Percentiles rank a stretch among this genome's conserved stretches.
These are phyloP conservation scores for Hemerocallis citrina DNA, from an alignment of 106 monocot species.

Conservation along the genomic window DNA sequence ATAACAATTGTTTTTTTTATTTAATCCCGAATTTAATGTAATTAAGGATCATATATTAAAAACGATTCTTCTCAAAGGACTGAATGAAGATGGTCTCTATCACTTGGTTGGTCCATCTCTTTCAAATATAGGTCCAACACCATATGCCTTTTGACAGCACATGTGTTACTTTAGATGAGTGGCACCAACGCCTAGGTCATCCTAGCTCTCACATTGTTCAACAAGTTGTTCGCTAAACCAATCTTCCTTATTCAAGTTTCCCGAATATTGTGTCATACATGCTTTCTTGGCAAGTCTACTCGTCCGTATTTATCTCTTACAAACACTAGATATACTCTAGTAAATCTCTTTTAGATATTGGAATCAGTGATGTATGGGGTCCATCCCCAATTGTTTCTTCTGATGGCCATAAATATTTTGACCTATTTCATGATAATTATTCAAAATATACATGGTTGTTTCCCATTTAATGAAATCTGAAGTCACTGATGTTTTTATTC, in stretches of 20 bases:
- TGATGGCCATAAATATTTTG: constrained; percentile 1
- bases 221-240: neutral
- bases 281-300: neutral
- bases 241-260: neutral
- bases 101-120: no score
- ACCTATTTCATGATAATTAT: neutral
- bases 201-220: neutral
- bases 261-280: neutral
- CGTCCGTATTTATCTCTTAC: neutral
- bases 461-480: neutral
- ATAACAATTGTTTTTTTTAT: constrained; percentile 1
- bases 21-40: no score
- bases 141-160: neutral
- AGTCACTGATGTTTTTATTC: neutral
- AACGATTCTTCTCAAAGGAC: neutral
- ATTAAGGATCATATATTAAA: neutral
- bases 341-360: no score
- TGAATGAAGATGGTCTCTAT: neutral
- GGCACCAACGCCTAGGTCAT: neutral
- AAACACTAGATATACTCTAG: neutral
- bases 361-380: neutral
- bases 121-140: neutral
- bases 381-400: neutral
- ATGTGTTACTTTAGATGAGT: neutral
- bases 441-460: constrained; percentile 1